Base-by-base conservation (phyloP, 176 grass and related monocot genomes). In the Phyllostachys edulis region DNA sequence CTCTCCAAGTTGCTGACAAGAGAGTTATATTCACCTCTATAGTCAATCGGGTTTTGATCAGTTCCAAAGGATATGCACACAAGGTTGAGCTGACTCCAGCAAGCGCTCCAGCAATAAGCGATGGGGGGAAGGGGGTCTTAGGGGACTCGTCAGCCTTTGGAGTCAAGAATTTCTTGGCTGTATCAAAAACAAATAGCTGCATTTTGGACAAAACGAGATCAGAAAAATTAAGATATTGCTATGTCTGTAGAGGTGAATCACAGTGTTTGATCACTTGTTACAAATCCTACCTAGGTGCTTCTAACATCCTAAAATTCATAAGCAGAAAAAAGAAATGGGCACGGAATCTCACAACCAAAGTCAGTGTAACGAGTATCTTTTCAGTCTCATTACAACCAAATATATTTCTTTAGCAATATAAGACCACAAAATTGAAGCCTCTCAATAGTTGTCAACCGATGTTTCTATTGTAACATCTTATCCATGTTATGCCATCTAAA, bases 11-110 rank as follows among this genome's bases (percentile, higher is more conserved):
- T 29, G 38, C 69, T 46, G 36, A 61, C 34, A 24, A 24, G 23
- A 44, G 41, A 61, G 55, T 34, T 56, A 6, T 50, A 64, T 80
- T 42, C 63, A 99, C 93, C 93, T 99, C 93, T 87, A 94, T 99
- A 5, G 96, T 99, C 72, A 99, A 85, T 81, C 96, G 88, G 57
- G 96, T 99, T 55, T 96, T 99, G 29, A 99, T 95, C 78, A 99
- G 77, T 51, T 99, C 96, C 78, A 99, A 45, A 72, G 96, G 96
- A 90, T 99, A 99, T n/a, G 69, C 94, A 83, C 96, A 99, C 15
- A 99, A 79, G 67, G 96, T 99, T 85, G 96, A 99, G 74, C 96
- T 96, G 78, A 99, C 96, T 67, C 96, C 96, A 65, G 96, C 96
- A 86, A 99, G 80, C 41, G 96, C 96, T 82, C 93, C 96, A 74